Conservation (phyloP, 2,329 filamentous ascomycete genomes). For the Emergomyces africanus region DNA sequence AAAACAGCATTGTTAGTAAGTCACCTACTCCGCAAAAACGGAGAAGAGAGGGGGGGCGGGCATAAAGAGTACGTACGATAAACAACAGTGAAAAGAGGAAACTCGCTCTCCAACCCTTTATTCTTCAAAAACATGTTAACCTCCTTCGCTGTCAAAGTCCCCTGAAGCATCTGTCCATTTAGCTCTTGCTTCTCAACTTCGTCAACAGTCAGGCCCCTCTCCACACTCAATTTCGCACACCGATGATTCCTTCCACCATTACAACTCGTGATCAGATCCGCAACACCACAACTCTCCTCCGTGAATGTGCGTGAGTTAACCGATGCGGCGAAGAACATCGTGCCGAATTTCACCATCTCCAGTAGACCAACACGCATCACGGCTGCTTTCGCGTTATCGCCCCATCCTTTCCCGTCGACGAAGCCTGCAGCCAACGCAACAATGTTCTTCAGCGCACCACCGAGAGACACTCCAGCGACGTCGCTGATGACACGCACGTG, state of each 20-base stretch:
- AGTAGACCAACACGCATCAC: slow-evolving; percentile 92
- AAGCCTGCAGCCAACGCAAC: slow-evolving; percentile 90
- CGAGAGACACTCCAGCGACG: slow-evolving; percentile 91
- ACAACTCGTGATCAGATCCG: slow-evolving; percentile 90
- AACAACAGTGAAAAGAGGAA: slow-evolving; percentile 86
- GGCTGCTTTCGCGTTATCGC: slow-evolving; percentile 97
- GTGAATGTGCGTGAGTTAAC: slow-evolving; percentile 79
- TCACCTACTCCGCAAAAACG: not conserved
- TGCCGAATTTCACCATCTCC: slow-evolving; percentile 94
- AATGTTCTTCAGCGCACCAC: slow-evolving; percentile 93
- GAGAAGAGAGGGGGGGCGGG: not conserved
- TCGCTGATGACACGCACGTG: slow-evolving; percentile 89
- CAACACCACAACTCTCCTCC: slow-evolving; percentile 90
- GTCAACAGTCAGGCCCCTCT: slow-evolving; percentile 64
- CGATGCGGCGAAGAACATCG: slow-evolving; percentile 78
- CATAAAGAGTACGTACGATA: slow-evolving; percentile 37
- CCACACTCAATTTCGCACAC: slow-evolving; percentile 77
- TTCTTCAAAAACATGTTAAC: slow-evolving; percentile 80
- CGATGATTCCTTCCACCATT: slow-evolving; percentile 86
- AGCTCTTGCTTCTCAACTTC: slow-evolving; percentile 83
- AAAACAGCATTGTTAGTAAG: slow-evolving; percentile 8
- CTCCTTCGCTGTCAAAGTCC: slow-evolving; percentile 81
- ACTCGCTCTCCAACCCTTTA: slow-evolving; percentile 64
- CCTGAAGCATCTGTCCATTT: slow-evolving; percentile 95
- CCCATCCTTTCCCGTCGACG: slow-evolving; percentile 91